Evolutionary conservation across 2,329 filamentous ascomycete species (phyloP).

Genomic region (Penicillium italicum): DNA sequence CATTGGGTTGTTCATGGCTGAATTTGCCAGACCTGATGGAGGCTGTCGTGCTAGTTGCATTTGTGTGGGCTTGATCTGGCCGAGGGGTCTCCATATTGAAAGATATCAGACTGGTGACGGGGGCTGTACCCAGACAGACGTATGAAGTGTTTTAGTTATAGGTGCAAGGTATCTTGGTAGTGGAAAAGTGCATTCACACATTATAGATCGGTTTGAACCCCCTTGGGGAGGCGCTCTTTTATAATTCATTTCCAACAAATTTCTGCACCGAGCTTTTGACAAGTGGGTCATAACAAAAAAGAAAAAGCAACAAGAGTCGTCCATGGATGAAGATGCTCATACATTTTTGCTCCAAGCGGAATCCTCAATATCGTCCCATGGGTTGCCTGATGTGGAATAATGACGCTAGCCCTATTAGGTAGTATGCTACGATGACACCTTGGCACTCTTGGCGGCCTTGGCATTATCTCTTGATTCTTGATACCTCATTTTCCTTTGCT

Average conservation of each 20-base stretch:
- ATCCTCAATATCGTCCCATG: conserved; percentile 8
- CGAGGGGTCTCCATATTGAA: conserved; percentile 18
- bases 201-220: not conserved
- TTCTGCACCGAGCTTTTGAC: not conserved
- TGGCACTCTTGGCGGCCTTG: not conserved
- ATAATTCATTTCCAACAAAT: conserved; percentile 8
- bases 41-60: conserved; percentile 24
- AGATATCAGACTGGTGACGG: conserved; percentile 1
- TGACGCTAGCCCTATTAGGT: conserved; percentile 14
- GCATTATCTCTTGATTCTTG: conserved; percentile 7
- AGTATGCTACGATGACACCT: conserved; percentile 22
- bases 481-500: not conserved
- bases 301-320: conserved; percentile 1
- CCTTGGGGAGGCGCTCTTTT: conserved; percentile 6
- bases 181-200: not conserved
- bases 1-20: conserved; percentile 33
- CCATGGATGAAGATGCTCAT: not conserved
- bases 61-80: conserved; percentile 10
- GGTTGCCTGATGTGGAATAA: conserved; percentile 19
- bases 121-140: not conserved
- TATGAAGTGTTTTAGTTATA: not conserved
- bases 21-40: conserved; percentile 19
- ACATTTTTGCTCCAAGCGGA: not conserved
- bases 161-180: not conserved
- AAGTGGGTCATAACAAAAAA: not conserved